These are phyloP conservation scores for Pyrrhoderma lamaoense DNA, from an alignment of 1,284 basidiomycete species.

Conservation along the genomic window DNA sequence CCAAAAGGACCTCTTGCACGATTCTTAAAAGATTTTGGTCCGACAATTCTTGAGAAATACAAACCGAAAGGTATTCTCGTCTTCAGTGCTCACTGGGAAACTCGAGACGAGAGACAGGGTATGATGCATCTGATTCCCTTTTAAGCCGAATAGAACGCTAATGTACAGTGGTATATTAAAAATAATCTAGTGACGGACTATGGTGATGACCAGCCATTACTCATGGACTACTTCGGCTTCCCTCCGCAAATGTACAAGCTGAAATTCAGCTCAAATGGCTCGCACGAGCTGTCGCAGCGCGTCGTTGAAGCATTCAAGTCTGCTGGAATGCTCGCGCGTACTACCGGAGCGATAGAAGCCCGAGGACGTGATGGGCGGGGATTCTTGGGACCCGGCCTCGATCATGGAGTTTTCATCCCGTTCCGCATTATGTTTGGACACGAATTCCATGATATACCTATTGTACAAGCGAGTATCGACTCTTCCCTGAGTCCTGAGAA, in stretches of 20 bases:
- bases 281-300: conserved; percentile 44
- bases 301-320: conserved; percentile 55
- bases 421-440: conserved; percentile 74
- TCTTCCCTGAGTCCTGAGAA: conserved; percentile 48
- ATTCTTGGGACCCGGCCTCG: conserved; percentile 49
- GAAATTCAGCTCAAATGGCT: conserved; percentile 61
- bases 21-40: conserved; percentile 66
- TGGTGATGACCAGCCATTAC: conserved; percentile 60
- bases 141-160: neutral
- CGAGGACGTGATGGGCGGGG: conserved; percentile 60
- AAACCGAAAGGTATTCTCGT: conserved; percentile 68
- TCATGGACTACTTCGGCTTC: conserved; percentile 72
- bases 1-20: conserved; percentile 47
- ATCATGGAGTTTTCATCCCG: conserved; percentile 72
- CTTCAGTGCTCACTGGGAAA: conserved; percentile 79
- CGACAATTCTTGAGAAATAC: conserved; percentile 59
- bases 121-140: conserved; percentile 15
- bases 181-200: conserved; percentile 58
- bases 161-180: neutral
- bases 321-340: conserved; percentile 52
- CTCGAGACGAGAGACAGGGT: conserved; percentile 48
- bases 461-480: conserved; percentile 68
- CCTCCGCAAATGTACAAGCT: conserved; percentile 48
- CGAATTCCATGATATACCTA: conserved; percentile 47
- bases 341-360: conserved; percentile 41